Base-by-base conservation (phyloP, 148 eudicot genomes). In the Oxyria digyna region DNA sequence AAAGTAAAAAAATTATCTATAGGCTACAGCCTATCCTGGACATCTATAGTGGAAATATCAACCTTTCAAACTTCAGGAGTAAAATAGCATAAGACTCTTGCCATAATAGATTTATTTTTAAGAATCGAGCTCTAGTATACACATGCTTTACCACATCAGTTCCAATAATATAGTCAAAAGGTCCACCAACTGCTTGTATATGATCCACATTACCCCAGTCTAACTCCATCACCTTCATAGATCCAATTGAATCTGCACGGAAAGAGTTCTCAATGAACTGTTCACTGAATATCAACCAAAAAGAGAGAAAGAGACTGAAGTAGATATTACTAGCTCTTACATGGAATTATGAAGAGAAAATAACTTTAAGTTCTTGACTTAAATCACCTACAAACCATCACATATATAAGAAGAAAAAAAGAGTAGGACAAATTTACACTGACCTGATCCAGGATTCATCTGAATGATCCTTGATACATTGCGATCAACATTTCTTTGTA, bases 201-300 rank as follows among this genome's bases (percentile, higher is more conserved):
- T 92, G 96, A 80, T 83, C 91, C 72, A 74, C 69, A 46, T 92
- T 74, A 62, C 94, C 96, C 98, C 98, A 92, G 73, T 86, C 85
- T 72, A 92, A 82, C 77, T 92, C 98, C n/a, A 83, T 86, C 46
- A 81, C 94, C 67, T 80, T 74, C 71, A 89, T 80, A 68, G 94
- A 85, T 62, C 96, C 96, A 74, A 92, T 82, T 13, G 84, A 76
- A 80, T 81, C 98, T 92, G 79, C 74, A 80, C 42, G 43, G 48
- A 54, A 49, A 69, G 42, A 75, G 62, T 0, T 41, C 11, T 9
- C 49, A 69, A 11, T 10, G 32, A 65, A 67, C 71, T 23, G 37
- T 27, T 57, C n/a, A 26, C 14, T 57, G 13, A 57, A 57, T 18
- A 57, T 14, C 14, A 57, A 29, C 38, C 20, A 31, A 27, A 31